Percentiles rank a stretch among this genome's conserved stretches.
Conservation (phyloP, 2,329 filamentous ascomycete species). For the Tolypocladium capitatum region DNA sequence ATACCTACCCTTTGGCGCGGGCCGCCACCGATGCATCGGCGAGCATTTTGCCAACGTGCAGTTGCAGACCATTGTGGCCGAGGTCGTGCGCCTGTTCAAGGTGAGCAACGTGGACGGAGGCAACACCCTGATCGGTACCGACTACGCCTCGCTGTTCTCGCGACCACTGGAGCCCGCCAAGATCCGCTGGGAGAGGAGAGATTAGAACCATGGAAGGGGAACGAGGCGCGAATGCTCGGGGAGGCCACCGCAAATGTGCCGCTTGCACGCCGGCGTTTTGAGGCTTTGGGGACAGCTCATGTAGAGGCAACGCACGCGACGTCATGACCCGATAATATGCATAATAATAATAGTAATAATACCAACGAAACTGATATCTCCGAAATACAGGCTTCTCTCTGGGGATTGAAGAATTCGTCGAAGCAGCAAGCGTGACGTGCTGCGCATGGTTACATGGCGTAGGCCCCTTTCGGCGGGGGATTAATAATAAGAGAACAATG, state of each 20-base stretch:
- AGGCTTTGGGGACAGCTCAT: not conserved
- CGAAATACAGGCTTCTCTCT: not conserved
- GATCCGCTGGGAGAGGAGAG: conserved; percentile 62
- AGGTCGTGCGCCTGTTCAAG: conserved; percentile 66
- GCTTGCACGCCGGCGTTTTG: not conserved
- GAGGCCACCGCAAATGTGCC: not conserved
- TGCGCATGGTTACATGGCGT: not conserved
- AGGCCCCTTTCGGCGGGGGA: not conserved
- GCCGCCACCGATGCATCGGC: conserved; percentile 86
- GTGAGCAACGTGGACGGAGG: conserved; percentile 63
- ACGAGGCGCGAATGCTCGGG: not conserved
- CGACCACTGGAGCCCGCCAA: conserved; percentile 57
- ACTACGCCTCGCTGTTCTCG: conserved; percentile 60
- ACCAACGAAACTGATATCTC: not conserved
- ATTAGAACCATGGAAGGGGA: conserved; percentile 15
- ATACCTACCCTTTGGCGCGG: conserved; percentile 88
- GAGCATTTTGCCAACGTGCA: conserved; percentile 95
- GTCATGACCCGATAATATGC: not conserved
- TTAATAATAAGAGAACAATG: not conserved
- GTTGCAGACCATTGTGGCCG: conserved; percentile 71
- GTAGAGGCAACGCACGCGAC: not conserved
- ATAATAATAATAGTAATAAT: no score
- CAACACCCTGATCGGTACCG: conserved; percentile 52
- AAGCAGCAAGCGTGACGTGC: no score
- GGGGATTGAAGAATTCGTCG: not conserved